These are phyloP conservation scores for Parmales sp. DNA, from an alignment of 108 stramenopile genomes.

Conservation along the genomic window DNA sequence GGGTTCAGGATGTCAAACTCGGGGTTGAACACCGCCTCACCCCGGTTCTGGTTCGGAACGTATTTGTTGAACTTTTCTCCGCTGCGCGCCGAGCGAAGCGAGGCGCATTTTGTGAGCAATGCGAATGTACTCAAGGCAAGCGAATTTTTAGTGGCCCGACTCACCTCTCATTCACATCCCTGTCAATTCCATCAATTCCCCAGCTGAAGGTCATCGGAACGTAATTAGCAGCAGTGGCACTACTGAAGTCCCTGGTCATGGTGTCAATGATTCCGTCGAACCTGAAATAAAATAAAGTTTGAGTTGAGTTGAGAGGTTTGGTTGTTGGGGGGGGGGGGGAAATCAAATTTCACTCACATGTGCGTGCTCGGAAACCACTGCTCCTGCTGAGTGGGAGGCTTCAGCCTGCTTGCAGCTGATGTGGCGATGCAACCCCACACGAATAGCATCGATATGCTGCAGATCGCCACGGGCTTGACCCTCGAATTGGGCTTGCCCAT, in stretches of 20 bases:
- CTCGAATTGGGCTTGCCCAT: neutral
- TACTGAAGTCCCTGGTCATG: neutral
- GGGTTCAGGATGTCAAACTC: conserved; percentile 13
- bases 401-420: conserved; percentile 7
- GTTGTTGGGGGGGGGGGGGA: too few species aligned
- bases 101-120: too few species aligned
- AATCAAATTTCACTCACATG: too few species aligned
- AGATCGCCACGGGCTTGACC: neutral
- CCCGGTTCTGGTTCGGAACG: conserved; percentile 15
- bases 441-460: neutral
- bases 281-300: too few species aligned
- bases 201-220: conserved; percentile 13
- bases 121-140: too few species aligned
- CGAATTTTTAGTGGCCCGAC: too few species aligned
- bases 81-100: too few species aligned
- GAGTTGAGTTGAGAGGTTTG: too few species aligned
- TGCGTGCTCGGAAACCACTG: conserved; percentile 13
- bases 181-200: conserved; percentile 21
- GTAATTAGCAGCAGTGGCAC: conserved; percentile 3
- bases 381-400: conserved; percentile 19
- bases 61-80: conserved; percentile 7
- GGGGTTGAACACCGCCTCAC: conserved; percentile 3
- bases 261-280: neutral
- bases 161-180: conserved; percentile 11
- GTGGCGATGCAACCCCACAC: conserved; percentile 4